These are phyloP conservation scores for Calonectria naviculata DNA, from an alignment of 2,329 filamentous ascomycete species.

Conservation along the genomic window DNA sequence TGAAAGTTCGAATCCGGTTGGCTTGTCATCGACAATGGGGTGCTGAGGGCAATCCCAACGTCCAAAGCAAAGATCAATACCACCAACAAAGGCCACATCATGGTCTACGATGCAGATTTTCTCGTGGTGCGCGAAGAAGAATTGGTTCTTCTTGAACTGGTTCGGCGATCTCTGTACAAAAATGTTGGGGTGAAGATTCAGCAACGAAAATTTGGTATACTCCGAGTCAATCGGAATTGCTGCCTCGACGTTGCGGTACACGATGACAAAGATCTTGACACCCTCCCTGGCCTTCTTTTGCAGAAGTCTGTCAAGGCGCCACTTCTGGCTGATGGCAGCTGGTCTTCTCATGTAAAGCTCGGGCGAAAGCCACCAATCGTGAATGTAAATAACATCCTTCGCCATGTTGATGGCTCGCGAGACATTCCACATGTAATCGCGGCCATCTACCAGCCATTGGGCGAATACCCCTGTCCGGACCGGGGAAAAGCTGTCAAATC, in stretches of 20 bases:
- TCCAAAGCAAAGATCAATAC: conserved; percentile 96
- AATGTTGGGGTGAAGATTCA: conserved; percentile 95
- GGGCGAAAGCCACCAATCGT: conserved; percentile 99
- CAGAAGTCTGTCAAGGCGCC: conserved; percentile 93
- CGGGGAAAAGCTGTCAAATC: conserved; percentile 94
- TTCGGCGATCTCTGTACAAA: conserved; percentile 97
- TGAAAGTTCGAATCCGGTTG: conserved; percentile 89
- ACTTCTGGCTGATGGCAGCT: conserved; percentile 96
- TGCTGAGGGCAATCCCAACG: conserved; percentile 98
- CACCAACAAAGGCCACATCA: conserved; percentile 93
- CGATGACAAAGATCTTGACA: conserved; percentile 97
- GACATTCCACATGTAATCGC: conserved; percentile 99
- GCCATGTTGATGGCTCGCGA: conserved; percentile 97
- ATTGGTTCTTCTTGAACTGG: conserved; percentile 98
- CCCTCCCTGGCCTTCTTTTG: conserved; percentile 94
- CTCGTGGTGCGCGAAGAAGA: conserved; percentile 99
- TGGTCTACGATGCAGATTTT: conserved; percentile 98
- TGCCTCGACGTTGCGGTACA: conserved; percentile 97
- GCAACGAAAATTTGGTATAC: conserved; percentile 95
- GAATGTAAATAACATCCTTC: conserved; percentile 97
- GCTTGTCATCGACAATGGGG: conserved; percentile 89
- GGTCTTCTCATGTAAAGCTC: conserved; percentile 96
- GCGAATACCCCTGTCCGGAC: conserved; percentile 88
- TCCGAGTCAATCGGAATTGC: conserved; percentile 98
- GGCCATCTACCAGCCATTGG: conserved; percentile 95